These are phyloP conservation scores for Hyphopichia pseudoburtonii DNA, from an alignment of 1,139 yeast genomes.

Conservation along the genomic window DNA sequence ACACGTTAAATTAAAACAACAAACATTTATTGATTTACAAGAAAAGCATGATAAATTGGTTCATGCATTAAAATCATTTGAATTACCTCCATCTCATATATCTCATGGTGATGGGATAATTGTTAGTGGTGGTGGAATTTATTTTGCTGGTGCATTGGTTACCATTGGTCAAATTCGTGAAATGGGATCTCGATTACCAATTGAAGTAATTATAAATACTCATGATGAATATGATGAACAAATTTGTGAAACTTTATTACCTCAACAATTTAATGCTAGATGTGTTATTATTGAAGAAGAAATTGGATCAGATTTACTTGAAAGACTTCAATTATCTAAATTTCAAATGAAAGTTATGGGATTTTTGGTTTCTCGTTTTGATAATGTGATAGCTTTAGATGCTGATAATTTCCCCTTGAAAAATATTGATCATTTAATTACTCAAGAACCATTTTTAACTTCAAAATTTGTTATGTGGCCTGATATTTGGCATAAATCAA, in stretches of 20 bases:
- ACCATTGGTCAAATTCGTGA: conserved; percentile 33
- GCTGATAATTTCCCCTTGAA: conserved; percentile 36
- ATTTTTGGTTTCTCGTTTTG: conserved; percentile 34
- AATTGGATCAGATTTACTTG: conserved; percentile 21
- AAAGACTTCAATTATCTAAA: conserved; percentile 18
- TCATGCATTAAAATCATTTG: conserved; percentile 20
- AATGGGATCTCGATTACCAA: conserved; percentile 33
- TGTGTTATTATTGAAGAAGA: conserved; percentile 32
- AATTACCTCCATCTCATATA: conserved; percentile 23
- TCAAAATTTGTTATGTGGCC: conserved; percentile 40
- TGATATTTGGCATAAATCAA: conserved; percentile 36
- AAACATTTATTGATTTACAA: conserved; percentile 22
- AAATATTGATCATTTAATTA: conserved; percentile 30
- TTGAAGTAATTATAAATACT: conserved; percentile 33
- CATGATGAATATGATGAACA: conserved; percentile 24
- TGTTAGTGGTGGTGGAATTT: conserved; percentile 29
- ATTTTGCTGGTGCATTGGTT: conserved; percentile 30
- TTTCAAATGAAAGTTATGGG: conserved; percentile 35
- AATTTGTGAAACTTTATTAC: conserved; percentile 30
- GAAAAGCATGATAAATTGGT: conserved; percentile 27
- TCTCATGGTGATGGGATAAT: conserved; percentile 38
- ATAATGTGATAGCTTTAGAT: conserved; percentile 34
- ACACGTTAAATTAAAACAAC: conserved; percentile 19
- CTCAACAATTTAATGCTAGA: conserved; percentile 26
- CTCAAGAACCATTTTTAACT: conserved; percentile 24